Conservation (phyloP, 352 stramenopile genomes). For the Phytophthora nicotianae region DNA sequence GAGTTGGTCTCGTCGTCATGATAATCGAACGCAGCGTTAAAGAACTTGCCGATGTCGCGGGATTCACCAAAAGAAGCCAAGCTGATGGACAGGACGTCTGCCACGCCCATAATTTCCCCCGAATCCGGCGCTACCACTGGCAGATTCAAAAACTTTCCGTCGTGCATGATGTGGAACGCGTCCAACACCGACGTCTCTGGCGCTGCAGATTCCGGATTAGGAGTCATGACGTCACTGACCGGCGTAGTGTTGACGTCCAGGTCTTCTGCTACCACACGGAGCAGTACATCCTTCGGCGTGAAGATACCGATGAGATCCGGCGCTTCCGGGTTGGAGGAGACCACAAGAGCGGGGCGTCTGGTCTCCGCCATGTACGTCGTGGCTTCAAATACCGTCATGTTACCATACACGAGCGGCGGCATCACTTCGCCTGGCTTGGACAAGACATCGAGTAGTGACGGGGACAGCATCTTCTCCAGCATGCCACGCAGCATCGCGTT, state of each 20-base stretch:
- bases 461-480: constrained; percentile 90
- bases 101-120: constrained; percentile 78
- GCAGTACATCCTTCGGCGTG: constrained; percentile 97
- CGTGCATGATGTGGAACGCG: constrained; percentile 98
- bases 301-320: constrained; percentile 95
- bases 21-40: constrained; percentile 80
- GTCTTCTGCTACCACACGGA: constrained; percentile 92
- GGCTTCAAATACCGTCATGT: constrained; percentile 75
- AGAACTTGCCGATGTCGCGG: constrained; percentile 79
- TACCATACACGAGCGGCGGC: constrained; percentile 72
- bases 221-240: constrained; percentile 95
- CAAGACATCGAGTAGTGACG: constrained; percentile 79
- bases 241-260: constrained; percentile 88
- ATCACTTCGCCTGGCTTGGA: constrained; percentile 64
- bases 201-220: constrained; percentile 93
- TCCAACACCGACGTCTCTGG: constrained; percentile 96
- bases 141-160: constrained; percentile 97
- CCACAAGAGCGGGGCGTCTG: constrained; percentile 78
- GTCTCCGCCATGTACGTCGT: constrained; percentile 79
- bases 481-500: constrained; percentile 75
- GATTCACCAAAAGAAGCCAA: constrained; percentile 80
- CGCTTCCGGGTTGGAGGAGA: constrained; percentile 59
- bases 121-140: constrained; percentile 90
- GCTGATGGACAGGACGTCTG: constrained; percentile 83
- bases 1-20: constrained; percentile 56